phyloP scores from a whole-genome alignment of 805 yeast genomes.

The Ascoidea tarda region DNA sequence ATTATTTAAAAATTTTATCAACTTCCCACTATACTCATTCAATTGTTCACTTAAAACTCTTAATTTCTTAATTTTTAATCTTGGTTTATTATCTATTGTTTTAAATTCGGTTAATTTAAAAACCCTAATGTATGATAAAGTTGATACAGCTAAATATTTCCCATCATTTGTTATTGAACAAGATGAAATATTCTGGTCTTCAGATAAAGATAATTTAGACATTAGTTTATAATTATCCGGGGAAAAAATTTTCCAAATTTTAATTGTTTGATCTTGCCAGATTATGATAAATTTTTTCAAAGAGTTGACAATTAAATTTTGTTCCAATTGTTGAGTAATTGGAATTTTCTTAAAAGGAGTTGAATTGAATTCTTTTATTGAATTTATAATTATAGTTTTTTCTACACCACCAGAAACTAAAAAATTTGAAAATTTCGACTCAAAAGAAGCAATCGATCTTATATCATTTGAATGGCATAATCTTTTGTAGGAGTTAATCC shows the following conservation, averaged over 20 bases:
- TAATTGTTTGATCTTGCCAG: slow-evolving; percentile 76
- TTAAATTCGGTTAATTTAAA: slow-evolving; percentile 40
- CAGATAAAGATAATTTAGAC: slow-evolving; percentile 49
- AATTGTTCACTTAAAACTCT: slow-evolving; percentile 24
- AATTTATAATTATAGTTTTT: slow-evolving; percentile 45
- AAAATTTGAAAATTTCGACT: slow-evolving; percentile 51
- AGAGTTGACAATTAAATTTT: slow-evolving; percentile 35
- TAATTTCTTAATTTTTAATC: slow-evolving; percentile 37
- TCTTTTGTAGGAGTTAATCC: slow-evolving; percentile 69
- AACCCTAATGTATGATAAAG: slow-evolving; percentile 51
- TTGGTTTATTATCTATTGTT: slow-evolving; percentile 17
- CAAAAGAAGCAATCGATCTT: slow-evolving; percentile 59
- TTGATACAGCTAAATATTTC: slow-evolving; percentile 54
- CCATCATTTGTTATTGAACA: slow-evolving; percentile 58
- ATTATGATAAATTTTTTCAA: slow-evolving; percentile 39
- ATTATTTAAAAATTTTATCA: slow-evolving; percentile 29
- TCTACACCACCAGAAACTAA: slow-evolving; percentile 81
- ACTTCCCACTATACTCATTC: slow-evolving; percentile 38
- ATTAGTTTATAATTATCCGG: slow-evolving; percentile 38
- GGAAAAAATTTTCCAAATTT: slow-evolving; percentile 53
- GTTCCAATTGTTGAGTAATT: slow-evolving; percentile 36
- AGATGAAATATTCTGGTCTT: slow-evolving; percentile 66
- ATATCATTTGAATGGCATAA: slow-evolving; percentile 79
- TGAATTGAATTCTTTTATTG: slow-evolving; percentile 47
- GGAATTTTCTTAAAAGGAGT: slow-evolving; percentile 63